A percentile compares a stretch with the other conserved stretches of the same genome.
These are phyloP conservation scores for Penstemon barbatus DNA, from an alignment of 257 asterid genomes.

Conservation along the genomic window DNA sequence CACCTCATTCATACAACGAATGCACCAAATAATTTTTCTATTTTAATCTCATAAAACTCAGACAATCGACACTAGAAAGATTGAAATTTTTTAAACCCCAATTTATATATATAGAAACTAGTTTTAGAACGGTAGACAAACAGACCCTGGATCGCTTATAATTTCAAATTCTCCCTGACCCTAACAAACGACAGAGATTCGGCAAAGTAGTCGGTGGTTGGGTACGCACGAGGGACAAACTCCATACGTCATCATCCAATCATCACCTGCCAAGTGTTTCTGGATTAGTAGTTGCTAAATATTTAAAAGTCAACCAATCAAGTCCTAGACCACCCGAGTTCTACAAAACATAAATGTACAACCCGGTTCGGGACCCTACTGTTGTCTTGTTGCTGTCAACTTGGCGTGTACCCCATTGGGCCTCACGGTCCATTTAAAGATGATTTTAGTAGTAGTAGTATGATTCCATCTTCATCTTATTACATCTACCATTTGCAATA, in stretches of 20 bases:
- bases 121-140: too few relatives aligned
- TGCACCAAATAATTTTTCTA: too few relatives aligned
- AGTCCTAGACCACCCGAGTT: neutral
- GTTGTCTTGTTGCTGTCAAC: constrained; percentile 39
- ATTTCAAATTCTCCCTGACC: neutral
- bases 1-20: too few relatives aligned
- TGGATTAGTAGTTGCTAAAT: too few relatives aligned
- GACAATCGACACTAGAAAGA: too few relatives aligned
- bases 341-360: too few relatives aligned
- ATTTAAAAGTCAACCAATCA: neutral
- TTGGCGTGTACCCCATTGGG: constrained; percentile 15
- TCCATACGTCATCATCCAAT: constrained; percentile 24
- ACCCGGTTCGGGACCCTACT: neutral
- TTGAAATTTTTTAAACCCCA: too few relatives aligned
- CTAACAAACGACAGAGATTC: constrained; percentile 45
- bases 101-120: too few relatives aligned
- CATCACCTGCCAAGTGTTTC: constrained; percentile 26
- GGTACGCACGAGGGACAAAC: constrained; percentile 21
- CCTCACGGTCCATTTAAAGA: neutral
- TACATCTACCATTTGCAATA: too few relatives aligned
- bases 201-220: constrained; percentile 35
- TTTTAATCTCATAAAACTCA: too few relatives aligned
- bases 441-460: too few relatives aligned
- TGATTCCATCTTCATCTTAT: neutral
- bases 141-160: neutral